Evolutionary conservation across 202 grass and related monocot genomes (phyloP), one percentile per base, ranked within the genome.

Genomic region (Schoenoplectus tabernaemontani): DNA sequence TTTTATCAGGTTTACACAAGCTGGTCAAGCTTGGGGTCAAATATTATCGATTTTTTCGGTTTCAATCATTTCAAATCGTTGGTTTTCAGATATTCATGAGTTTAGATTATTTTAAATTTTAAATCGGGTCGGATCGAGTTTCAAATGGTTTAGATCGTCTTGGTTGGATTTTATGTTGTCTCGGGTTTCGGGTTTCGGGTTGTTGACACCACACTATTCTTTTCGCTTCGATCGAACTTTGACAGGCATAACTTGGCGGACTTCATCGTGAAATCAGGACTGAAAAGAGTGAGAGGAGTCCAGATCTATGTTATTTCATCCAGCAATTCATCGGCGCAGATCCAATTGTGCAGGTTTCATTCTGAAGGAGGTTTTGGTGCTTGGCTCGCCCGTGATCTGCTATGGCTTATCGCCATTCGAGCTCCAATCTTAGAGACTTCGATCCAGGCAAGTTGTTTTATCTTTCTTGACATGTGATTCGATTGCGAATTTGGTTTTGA

Each of bases 341-440:
- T 78, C 76, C 58, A 78, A 78, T 78, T 47, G 66, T 71, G 46
- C n/a, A n/a, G 13, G 73, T 13, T 41, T 77, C 50, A 4, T 57
- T 19, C 4, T 57, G 24, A 20, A 56, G 24, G 53, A 32, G 73
- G 16, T 1, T 44, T 32, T 16, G 50, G 9, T 36, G 71, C 26
- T 30, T 61, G 24, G 23, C 57, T 60, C 58, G 60, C n/a, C n/a
- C 32, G 73, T 56, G 75, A 78, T 60, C 75, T 58, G 33, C 53
- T 16, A 78, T 78, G 76, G 76, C 76, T 19, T 78, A 78, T 78
- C 76, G 76, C 76, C 76, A 78, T 16, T 78, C 76, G 32, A 62
- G 76, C 57, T 78, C 76, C 76, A 26, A 61, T 78, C 57, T 78
- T 36, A 62, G 76, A 44, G 57, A 78, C 42, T 61, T 78, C 34